Base-by-base conservation (phyloP, 1,284 basidiomycete genomes). In the Leccinum pseudoinsigne region DNA sequence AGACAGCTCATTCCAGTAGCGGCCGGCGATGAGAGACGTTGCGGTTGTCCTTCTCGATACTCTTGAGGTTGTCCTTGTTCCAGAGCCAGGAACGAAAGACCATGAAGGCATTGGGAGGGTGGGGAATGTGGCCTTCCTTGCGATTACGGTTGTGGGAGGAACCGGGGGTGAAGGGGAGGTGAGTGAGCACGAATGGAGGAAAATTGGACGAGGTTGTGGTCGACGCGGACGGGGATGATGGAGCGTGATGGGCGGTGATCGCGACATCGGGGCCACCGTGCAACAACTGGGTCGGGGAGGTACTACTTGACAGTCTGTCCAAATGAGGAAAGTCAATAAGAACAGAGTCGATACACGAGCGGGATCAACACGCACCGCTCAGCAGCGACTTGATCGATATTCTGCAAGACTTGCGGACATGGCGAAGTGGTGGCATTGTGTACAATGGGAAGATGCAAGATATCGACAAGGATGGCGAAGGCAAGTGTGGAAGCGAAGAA, bases 31-130 rank as follows among this genome's bases (percentile, higher is more conserved):
- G 76, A 66, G 84, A 86, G 63, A 87, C 80, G 62, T 82, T 72
- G 42, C 82, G 80, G 64, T 86, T 84, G 66, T 84, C 79, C 54
- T 74, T 74, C 71, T 81, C 80, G 66, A 78, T 72, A 57, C 67
- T 69, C 61, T 76, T 76, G 40, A 78, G 72, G 73, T 82, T 80
- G 58, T 82, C 76, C 68, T 73, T 74, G 62, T 79, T 79, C 74
- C 88, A 90, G 62, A 87, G 83, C 69, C 88, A 82, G 54, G 89
- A 89, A 50, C 93, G 87, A 74, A 87, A 95, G 65, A 93, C 77
- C 74, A 95, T 91, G 80, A 94, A 95, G 5, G 91, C 86, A 70
- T 95, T 95, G 55, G 89, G 84, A 4, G 93, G 93, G 16, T 92
- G 86, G 59, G 88, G 87, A 64, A 93, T 84, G 68, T 84, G 79